Base-by-base conservation (phyloP, 306 rosid genomes). In the Fagus crenata region DNA sequence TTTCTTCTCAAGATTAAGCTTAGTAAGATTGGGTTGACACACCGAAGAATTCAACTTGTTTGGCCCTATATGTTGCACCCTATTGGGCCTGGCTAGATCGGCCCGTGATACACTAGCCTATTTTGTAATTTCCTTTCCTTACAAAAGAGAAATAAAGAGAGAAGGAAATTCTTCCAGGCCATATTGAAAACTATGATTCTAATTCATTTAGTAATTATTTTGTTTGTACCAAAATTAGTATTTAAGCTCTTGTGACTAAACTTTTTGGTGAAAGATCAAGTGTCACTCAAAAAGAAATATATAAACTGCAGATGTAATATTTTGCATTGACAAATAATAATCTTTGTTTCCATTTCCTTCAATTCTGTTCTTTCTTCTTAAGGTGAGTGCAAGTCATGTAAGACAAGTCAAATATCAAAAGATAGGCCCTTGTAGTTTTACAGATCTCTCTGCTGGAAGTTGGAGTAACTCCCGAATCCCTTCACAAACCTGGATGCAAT, bases 401-500 rank as follows among this genome's bases (percentile, higher is more conserved):
- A 36, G 28, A 64, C 4, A n/a, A 14, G 49, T 28, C 35, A 67
- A 80, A 36, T 31, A 79, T 90, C 83, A 92, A 81, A 90, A 81
- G 15, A 59, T 61, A 65, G 78, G 88, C 73, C 77, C 79, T n/a
- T 87, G 89, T 22, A 22, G 28, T 22, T 22, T 0, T 36, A 75
- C 61, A 54, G 87, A 69, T 77, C 75, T 86, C 86, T 90, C 97
- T 53, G 97, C 97, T 49, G 97, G 93, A 77, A 89, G 86, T 81
- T 92, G 82, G 76, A 95, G 93, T 35, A 95, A 71, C 58, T 92
- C 97, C 58, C 90, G 82, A 76, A 95, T 92, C 77, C 99, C 99
- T 89, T 90, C 93, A 7, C 74, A 80, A 15, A 95, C 97, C 99
- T 95, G 89, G 82, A 80, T 77, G 72, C 67, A 75, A 78, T 68